phyloP scores from a whole-genome alignment of 345 rosid genomes.

The Salix dunnii region DNA sequence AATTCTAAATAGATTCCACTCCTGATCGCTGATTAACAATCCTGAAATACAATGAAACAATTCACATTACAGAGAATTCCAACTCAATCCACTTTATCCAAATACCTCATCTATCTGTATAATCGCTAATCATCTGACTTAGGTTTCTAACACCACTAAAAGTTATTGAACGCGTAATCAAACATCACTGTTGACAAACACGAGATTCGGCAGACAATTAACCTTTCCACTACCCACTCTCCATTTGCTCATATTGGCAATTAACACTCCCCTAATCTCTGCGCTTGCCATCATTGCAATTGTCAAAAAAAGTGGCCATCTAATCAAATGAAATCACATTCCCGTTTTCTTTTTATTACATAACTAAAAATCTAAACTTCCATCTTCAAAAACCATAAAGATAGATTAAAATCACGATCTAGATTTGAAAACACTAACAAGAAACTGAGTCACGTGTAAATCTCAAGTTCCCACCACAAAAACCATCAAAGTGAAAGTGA shows the following conservation, averaged over 20 bases:
- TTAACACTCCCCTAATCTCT: neutral
- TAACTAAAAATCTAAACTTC: neutral
- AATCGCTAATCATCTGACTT: neutral
- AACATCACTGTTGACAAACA: neutral
- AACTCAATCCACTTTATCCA: neutral
- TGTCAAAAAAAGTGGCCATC: neutral
- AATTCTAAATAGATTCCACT: neutral
- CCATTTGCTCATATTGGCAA: neutral
- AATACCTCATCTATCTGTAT: neutral
- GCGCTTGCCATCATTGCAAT: neutral
- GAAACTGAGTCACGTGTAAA: neutral
- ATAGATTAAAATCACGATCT: neutral
- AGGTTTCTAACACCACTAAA: neutral
- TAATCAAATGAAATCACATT: neutral
- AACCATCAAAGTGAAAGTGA: neutral
- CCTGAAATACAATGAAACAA: slow-evolving; percentile 2
- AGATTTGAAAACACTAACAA: neutral
- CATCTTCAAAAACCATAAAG: neutral
- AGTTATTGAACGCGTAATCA: neutral
- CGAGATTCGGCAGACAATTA: neutral
- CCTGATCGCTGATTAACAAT: neutral
- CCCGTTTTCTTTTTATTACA: neutral
- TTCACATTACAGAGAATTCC: neutral
- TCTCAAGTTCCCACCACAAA: slow-evolving; percentile 2
- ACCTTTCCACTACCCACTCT: neutral